Evolutionary conservation across 2,329 filamentous ascomycete genomes (phyloP).

Genomic region (Cytospora leucostoma): DNA sequence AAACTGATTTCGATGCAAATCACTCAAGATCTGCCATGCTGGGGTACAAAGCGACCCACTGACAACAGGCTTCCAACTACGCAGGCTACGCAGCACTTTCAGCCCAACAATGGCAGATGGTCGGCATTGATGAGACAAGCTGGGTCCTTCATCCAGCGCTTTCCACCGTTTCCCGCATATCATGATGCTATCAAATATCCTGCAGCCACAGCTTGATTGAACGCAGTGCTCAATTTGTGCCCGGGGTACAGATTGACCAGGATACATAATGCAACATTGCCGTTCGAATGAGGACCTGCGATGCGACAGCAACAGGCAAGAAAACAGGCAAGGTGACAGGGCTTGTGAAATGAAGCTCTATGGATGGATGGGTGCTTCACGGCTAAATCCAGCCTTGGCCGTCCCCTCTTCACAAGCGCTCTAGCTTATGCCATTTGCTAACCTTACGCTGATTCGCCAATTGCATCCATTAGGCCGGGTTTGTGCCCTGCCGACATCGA

Average conservation of each 20-base stretch:
- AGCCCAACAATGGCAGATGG: background rate
- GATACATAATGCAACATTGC: background rate
- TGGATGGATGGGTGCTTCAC: background rate
- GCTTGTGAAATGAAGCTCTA: conserved; percentile 7
- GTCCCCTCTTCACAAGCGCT: background rate
- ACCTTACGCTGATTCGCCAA: background rate
- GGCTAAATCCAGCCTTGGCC: background rate
- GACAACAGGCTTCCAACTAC: background rate
- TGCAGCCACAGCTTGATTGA: background rate
- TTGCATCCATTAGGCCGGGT: background rate
- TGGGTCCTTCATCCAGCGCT: background rate
- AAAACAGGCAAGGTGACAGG: background rate
- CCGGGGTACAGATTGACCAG: background rate
- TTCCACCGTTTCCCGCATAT: background rate
- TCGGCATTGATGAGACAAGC: background rate
- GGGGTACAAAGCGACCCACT: background rate
- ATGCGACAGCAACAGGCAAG: conserved; percentile 13
- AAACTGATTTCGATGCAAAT: background rate
- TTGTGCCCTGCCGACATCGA: background rate
- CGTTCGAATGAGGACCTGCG: conserved; percentile 22
- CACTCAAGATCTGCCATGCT: background rate
- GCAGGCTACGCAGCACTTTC: background rate
- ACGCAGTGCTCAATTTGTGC: background rate
- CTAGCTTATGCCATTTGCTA: background rate
- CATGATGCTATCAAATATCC: background rate